These are phyloP conservation scores for Dothidotthia symphoricarpi DNA, from an alignment of 2,329 filamentous ascomycete species.

Conservation along the genomic window DNA sequence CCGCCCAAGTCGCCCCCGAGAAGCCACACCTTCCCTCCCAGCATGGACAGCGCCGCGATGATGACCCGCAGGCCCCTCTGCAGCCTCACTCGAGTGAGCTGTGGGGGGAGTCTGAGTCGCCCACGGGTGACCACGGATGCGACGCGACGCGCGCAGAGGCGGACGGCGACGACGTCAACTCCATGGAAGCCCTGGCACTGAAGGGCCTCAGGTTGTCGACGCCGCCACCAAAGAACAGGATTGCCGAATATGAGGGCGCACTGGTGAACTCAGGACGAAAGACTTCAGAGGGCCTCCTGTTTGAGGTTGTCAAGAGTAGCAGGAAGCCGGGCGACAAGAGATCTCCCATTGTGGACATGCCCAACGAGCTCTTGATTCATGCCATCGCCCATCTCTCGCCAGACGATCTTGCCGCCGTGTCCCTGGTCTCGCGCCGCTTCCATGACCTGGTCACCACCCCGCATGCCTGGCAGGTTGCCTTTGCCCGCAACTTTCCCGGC, in stretches of 20 bases:
- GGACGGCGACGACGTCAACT: conserved; percentile 5
- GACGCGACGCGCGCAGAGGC: conserved; percentile 24
- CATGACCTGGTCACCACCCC: conserved; percentile 84
- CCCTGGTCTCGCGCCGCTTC: conserved; percentile 84
- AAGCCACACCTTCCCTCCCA: conserved; percentile 47
- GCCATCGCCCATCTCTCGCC: conserved; percentile 87
- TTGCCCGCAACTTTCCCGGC: conserved; percentile 85
- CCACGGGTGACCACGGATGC: conserved; percentile 15
- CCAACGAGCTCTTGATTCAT: conserved; percentile 91
- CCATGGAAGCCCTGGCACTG: conserved; percentile 29
- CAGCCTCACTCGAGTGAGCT: conserved; percentile 38
- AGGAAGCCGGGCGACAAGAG: conserved; percentile 47
- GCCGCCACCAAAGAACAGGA: conserved; percentile 47
- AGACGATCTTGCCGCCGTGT: conserved; percentile 75
- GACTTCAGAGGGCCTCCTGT: conserved; percentile 46
- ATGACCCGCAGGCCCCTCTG: conserved; percentile 48
- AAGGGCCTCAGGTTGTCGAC: conserved; percentile 17
- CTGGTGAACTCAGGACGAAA: conserved; percentile 40
- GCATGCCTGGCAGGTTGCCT: conserved; percentile 91
- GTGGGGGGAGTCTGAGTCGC: conserved; percentile 26
- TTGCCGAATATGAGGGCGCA: conserved; percentile 57
- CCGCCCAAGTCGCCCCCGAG: conserved; percentile 40
- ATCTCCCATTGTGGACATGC: conserved; percentile 60
- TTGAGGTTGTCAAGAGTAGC: conserved; percentile 53
- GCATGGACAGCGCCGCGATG: conserved; percentile 56